phyloP scores from a whole-genome alignment of 2,329 filamentous ascomycete genomes.

The Lachnellula subtilissima region DNA sequence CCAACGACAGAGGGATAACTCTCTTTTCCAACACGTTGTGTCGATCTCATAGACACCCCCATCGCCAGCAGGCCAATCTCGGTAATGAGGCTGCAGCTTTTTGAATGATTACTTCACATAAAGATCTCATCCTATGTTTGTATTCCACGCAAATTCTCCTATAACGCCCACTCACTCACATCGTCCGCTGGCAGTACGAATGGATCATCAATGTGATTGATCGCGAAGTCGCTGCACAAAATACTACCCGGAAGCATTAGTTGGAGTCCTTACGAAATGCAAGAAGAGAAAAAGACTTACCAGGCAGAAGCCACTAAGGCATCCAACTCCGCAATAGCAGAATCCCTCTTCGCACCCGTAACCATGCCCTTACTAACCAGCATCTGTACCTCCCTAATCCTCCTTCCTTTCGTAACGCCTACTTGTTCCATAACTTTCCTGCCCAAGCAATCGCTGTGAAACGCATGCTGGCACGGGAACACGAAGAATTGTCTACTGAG shows the following conservation, averaged over 20 bases:
- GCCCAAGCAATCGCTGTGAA: slow-evolving; percentile 91
- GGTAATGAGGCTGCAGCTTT: neutral
- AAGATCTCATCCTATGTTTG: neutral
- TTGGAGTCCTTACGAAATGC: neutral
- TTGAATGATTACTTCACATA: neutral
- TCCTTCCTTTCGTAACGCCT: slow-evolving; percentile 67
- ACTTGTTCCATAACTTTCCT: slow-evolving; percentile 79
- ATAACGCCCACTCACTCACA: slow-evolving; percentile 68
- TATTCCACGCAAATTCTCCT: slow-evolving; percentile 5
- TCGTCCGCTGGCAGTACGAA: slow-evolving; percentile 75
- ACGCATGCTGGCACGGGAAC: slow-evolving; percentile 96
- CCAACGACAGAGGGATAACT: too few relatives aligned
- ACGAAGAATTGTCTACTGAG: slow-evolving; percentile 94
- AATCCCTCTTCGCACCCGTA: slow-evolving; percentile 67
- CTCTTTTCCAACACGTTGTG: too few relatives aligned
- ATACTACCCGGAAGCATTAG: slow-evolving; percentile 53
- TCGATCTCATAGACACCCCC: too few relatives aligned
- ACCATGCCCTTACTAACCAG: slow-evolving; percentile 75
- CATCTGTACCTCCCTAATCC: slow-evolving; percentile 80
- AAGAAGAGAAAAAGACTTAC: slow-evolving; percentile 45
- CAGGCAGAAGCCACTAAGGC: slow-evolving; percentile 86
- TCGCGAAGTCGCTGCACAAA: slow-evolving; percentile 89
- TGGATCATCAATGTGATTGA: slow-evolving; percentile 89
- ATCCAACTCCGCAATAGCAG: slow-evolving; percentile 83
- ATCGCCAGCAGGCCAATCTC: too few relatives aligned